phyloP scores from a whole-genome alignment of 441 rosid genomes.

The Euphorbia schlechtendalii region DNA sequence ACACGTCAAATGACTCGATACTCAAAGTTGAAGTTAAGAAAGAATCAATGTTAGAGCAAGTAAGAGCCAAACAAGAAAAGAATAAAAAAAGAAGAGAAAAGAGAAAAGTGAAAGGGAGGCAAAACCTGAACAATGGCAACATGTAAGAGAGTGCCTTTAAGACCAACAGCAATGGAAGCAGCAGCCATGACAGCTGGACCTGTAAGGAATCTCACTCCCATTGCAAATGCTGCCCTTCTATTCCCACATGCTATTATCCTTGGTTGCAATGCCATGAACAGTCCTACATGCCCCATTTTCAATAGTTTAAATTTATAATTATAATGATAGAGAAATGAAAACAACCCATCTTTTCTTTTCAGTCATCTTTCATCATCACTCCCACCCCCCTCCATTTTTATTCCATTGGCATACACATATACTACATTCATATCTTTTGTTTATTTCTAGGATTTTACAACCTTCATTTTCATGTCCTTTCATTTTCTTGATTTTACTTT shows the following conservation, averaged over 20 bases:
- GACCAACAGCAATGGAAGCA: slow-evolving; percentile 86
- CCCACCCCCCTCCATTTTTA: slow-evolving; percentile 3
- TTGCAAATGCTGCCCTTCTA: slow-evolving; percentile 70
- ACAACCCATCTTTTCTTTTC: slow-evolving; percentile 10
- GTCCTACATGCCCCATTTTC: slow-evolving; percentile 35
- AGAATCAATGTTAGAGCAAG: no score
- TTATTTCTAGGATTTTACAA: background rate
- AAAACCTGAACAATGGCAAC: slow-evolving; percentile 96
- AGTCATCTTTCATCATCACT: slow-evolving; percentile 12
- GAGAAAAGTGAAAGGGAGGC: no score
- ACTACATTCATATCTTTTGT: background rate
- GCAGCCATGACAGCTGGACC: slow-evolving; percentile 98
- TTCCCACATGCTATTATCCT: slow-evolving; percentile 98
- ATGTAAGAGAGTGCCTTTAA: slow-evolving; percentile 71
- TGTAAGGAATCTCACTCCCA: slow-evolving; percentile 83
- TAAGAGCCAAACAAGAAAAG: no score
- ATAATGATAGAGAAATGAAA: slow-evolving; percentile 8
- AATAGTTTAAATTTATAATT: no score
- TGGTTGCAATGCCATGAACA: slow-evolving; percentile 99
- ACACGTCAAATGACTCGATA: no score
- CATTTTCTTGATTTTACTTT: no score
- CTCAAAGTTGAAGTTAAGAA: no score
- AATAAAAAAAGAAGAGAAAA: no score
- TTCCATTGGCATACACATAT: background rate
- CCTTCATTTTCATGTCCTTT: background rate